These are phyloP conservation scores for Elsinoe australis DNA, from an alignment of 2,329 filamentous ascomycete genomes.

Conservation along the genomic window DNA sequence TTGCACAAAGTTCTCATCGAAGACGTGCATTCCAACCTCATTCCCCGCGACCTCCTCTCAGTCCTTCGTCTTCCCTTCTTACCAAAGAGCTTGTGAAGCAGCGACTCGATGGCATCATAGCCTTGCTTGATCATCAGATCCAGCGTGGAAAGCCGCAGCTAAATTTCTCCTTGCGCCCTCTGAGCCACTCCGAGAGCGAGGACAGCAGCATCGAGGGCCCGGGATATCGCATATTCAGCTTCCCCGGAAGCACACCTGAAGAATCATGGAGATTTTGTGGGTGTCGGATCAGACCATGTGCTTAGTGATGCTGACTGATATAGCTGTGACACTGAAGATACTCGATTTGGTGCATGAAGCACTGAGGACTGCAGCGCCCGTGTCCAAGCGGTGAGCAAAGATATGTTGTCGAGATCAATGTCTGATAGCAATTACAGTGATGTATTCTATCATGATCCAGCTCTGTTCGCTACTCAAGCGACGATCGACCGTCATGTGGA, in stretches of 20 bases:
- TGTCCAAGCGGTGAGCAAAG: constrained; percentile 13
- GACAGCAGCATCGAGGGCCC: neutral
- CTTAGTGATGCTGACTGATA: constrained; percentile 16
- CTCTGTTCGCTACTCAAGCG: constrained; percentile 61
- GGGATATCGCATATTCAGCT: constrained; percentile 29
- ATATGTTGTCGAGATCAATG: neutral
- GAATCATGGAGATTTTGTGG: constrained; percentile 54
- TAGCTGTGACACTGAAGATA: constrained; percentile 50
- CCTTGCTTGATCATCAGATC: neutral
- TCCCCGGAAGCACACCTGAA: constrained; percentile 47
- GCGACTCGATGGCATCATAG: neutral
- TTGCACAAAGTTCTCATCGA: no score
- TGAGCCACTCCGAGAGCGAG: neutral
- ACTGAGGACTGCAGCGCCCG: constrained; percentile 28
- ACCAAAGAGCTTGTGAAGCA: neutral
- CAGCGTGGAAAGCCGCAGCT: constrained; percentile 28
- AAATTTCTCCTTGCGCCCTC: constrained; percentile 38
- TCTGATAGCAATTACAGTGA: constrained; percentile 47
- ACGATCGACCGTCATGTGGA: constrained; percentile 67
- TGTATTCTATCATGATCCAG: constrained; percentile 69
- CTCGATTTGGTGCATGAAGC: constrained; percentile 49
- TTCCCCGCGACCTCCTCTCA: no score
- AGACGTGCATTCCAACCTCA: no score
- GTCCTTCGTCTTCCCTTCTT: no score
- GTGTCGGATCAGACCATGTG: constrained; percentile 3